Evolutionary conservation across 495 filamentous ascomycete species (phyloP).

Genomic region (Collariella sp.): DNA sequence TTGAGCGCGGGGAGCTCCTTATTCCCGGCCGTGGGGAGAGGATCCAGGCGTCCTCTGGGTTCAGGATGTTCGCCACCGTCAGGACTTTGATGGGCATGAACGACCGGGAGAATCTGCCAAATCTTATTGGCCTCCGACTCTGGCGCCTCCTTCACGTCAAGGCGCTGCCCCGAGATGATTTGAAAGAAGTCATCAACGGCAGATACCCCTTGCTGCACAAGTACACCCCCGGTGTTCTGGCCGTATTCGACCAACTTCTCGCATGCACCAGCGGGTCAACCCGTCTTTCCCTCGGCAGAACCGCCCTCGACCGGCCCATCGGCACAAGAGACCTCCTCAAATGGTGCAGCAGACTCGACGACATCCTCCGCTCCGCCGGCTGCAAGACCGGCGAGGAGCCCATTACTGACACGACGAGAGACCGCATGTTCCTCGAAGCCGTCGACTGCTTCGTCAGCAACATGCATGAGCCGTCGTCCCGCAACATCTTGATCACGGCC

Average conservation of each 20-base stretch:
- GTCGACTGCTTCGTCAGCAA: constrained; percentile 80
- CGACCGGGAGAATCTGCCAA: constrained; percentile 55
- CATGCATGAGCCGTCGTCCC: constrained; percentile 56
- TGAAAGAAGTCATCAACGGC: constrained; percentile 60
- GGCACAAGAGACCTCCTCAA: constrained; percentile 82
- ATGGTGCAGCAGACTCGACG: constrained; percentile 69
- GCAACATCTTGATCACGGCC: constrained; percentile 49
- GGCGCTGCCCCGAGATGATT: constrained; percentile 59
- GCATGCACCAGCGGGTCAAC: constrained; percentile 41
- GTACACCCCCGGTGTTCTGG: constrained; percentile 62
- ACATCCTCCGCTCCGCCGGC: constrained; percentile 47
- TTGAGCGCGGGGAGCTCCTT: constrained; percentile 77
- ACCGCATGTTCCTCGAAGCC: constrained; percentile 84
- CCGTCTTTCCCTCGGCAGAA: constrained; percentile 47
- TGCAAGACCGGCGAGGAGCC: constrained; percentile 64
- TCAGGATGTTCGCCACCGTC: constrained; percentile 84
- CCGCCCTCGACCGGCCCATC: constrained; percentile 47
- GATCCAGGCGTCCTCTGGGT: constrained; percentile 71
- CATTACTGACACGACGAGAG: constrained; percentile 61
- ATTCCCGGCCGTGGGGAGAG: constrained; percentile 81
- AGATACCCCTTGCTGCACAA: constrained; percentile 61
- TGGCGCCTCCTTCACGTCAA: constrained; percentile 69
- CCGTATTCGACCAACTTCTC: constrained; percentile 63
- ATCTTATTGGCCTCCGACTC: constrained; percentile 64
- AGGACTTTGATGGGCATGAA: constrained; percentile 63